Percentiles rank a stretch among this genome's conserved stretches.
These are phyloP conservation scores for Suillus lakei DNA, from an alignment of 768 basidiomycete species.

Conservation along the genomic window DNA sequence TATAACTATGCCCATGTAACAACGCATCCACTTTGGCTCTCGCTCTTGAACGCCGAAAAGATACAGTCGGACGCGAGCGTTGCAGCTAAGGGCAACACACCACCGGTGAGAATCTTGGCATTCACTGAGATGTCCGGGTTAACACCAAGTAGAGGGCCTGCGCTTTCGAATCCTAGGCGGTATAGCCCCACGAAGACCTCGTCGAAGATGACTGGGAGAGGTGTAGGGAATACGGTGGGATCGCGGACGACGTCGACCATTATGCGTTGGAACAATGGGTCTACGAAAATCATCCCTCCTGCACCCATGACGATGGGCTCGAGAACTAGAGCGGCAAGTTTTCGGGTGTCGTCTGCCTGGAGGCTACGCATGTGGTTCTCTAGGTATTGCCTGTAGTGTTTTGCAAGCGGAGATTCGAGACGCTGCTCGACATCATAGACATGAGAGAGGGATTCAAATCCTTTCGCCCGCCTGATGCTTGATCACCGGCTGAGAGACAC, in stretches of 20 bases:
- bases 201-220: slow-evolving; percentile 91
- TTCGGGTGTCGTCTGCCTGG: slow-evolving; percentile 45
- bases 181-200: slow-evolving; percentile 96
- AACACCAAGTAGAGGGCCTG: slow-evolving; percentile 67
- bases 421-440: slow-evolving; percentile 76
- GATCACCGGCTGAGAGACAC: slow-evolving; percentile 29
- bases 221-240: slow-evolving; percentile 41
- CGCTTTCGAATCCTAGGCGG: slow-evolving; percentile 76
- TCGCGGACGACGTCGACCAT: slow-evolving; percentile 81
- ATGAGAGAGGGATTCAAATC: slow-evolving; percentile 50
- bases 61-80: slow-evolving; percentile 84
- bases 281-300: slow-evolving; percentile 96
- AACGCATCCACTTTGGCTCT: slow-evolving; percentile 81
- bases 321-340: slow-evolving; percentile 78
- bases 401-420: slow-evolving; percentile 62
- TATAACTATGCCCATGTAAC: slow-evolving; percentile 95
- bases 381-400: slow-evolving; percentile 66
- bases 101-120: slow-evolving; percentile 94
- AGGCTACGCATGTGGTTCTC: slow-evolving; percentile 43
- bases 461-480: slow-evolving; percentile 18
- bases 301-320: slow-evolving; percentile 96
- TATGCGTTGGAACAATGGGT: slow-evolving; percentile 93
- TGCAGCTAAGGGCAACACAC: slow-evolving; percentile 82
- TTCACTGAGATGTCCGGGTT: slow-evolving; percentile 89
- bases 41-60: slow-evolving; percentile 78